Evolutionary conservation across 306 rosid species (phyloP).

Genomic region (Vachellia collinsii): DNA sequence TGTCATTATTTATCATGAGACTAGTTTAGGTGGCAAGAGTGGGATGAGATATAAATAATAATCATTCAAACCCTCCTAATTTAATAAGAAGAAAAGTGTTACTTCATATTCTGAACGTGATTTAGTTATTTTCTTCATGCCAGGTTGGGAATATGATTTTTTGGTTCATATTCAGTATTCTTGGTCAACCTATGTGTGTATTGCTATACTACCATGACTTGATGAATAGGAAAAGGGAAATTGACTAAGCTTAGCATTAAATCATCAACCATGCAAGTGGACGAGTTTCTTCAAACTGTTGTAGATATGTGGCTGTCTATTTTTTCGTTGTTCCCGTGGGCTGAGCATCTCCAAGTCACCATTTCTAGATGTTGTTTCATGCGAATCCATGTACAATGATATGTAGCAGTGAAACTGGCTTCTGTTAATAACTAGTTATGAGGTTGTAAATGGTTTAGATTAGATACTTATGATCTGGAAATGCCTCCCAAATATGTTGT

Average conservation of each 20-base stretch:
- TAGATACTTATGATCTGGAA: neutral
- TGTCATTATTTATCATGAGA: neutral
- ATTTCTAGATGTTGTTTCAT: slow-evolving; percentile 23
- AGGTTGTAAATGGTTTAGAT: neutral
- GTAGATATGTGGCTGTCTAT: slow-evolving; percentile 37
- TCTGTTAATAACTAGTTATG: neutral
- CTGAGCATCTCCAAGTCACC: slow-evolving; percentile 28
- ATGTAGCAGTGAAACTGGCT: neutral
- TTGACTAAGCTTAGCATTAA: slow-evolving; percentile 36
- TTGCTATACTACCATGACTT: slow-evolving; percentile 91
- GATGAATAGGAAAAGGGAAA: slow-evolving; percentile 74
- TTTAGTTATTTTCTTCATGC: slow-evolving; percentile 23
- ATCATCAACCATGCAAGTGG: slow-evolving; percentile 18
- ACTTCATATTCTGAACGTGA: neutral
- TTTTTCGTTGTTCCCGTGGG: slow-evolving; percentile 21
- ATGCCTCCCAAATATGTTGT: neutral
- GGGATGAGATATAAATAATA: neutral
- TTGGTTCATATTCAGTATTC: slow-evolving; percentile 91
- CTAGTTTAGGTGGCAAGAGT: neutral
- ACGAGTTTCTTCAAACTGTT: slow-evolving; percentile 30
- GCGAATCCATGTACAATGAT: slow-evolving; percentile 3
- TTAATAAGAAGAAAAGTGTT: neutral
- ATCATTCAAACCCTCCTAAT: neutral
- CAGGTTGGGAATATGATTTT: slow-evolving; percentile 96
- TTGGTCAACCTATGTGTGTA: slow-evolving; percentile 94